Evolutionary conservation across 306 rosid species (phyloP).

Genomic region (Fragaria iinumae): DNA sequence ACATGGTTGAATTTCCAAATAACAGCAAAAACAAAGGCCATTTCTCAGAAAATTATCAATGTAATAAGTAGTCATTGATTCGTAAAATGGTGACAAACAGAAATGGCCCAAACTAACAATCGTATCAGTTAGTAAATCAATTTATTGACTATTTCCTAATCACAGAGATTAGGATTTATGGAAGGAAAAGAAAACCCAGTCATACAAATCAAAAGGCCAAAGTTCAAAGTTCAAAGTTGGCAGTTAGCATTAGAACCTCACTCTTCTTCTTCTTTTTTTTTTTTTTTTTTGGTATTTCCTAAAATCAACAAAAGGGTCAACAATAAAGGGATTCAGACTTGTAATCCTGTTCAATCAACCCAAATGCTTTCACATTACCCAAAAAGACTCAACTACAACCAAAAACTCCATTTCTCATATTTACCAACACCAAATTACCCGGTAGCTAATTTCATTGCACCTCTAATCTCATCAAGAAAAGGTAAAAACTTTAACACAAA

Average conservation of each 20-base stretch:
- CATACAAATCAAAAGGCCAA: not conserved
- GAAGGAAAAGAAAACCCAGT: not conserved
- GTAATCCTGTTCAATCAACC: not conserved
- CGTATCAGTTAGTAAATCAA: not conserved
- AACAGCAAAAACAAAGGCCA: not conserved
- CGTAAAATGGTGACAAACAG: not conserved
- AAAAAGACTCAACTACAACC: not conserved
- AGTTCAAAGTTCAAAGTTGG: not conserved
- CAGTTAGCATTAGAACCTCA: not conserved
- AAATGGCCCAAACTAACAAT: not conserved
- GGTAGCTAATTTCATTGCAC: not conserved
- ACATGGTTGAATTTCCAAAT: not conserved
- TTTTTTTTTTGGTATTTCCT: not conserved
- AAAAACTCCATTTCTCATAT: constrained; percentile 9
- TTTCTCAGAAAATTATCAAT: not conserved
- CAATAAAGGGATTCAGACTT: not conserved
- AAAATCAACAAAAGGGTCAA: not conserved
- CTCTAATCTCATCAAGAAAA: not conserved
- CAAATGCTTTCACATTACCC: not conserved
- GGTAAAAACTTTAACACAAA: not conserved
- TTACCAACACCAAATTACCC: not conserved
- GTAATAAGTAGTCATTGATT: constrained; percentile 1
- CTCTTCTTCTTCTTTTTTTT: not conserved
- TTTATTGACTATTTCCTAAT: not conserved
- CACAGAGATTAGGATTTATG: not conserved